phyloP scores from a whole-genome alignment of 2,329 filamentous ascomycete species.

The Epichloe gansuensis region DNA sequence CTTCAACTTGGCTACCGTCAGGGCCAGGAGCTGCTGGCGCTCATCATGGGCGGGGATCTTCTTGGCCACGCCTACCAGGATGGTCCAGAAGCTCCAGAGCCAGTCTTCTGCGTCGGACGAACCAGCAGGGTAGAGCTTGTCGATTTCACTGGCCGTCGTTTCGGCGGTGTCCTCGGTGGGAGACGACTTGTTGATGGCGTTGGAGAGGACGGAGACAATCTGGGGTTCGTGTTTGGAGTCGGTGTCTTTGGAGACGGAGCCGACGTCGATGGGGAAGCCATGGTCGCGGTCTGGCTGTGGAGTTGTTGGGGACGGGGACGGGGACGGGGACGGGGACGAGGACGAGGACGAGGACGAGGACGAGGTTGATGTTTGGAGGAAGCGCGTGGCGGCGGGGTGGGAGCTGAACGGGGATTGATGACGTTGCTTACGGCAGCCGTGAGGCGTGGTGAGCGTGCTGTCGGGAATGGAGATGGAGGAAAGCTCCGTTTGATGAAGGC shows the following conservation, averaged over 20 bases:
- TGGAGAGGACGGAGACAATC: conserved; percentile 14
- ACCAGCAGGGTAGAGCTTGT: conserved; percentile 13
- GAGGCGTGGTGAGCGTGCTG: neutral
- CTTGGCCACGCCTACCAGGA: conserved; percentile 14
- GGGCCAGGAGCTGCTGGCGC: conserved; percentile 14
- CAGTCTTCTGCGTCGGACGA: conserved; percentile 12
- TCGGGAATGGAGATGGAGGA: neutral
- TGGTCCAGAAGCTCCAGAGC: conserved; percentile 19
- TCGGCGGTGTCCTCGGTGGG: conserved; percentile 10
- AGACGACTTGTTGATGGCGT: conserved; percentile 11
- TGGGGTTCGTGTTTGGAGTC: conserved; percentile 7
- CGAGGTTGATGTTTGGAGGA: neutral
- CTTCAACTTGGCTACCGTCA: conserved; percentile 13
- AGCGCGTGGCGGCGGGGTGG: neutral
- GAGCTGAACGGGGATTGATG: neutral
- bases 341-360: no score
- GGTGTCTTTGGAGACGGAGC: conserved; percentile 1
- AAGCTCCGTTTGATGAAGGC: no score
- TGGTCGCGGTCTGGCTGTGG: neutral
- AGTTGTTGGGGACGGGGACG: neutral
- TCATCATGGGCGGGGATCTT: conserved; percentile 16
- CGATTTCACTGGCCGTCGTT: conserved; percentile 13
- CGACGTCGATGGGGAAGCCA: conserved; percentile 4
- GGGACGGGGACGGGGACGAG: no score
- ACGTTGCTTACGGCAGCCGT: neutral